Conservation (phyloP, 345 rosid species). For the Diplotaxis tenuifolia region DNA sequence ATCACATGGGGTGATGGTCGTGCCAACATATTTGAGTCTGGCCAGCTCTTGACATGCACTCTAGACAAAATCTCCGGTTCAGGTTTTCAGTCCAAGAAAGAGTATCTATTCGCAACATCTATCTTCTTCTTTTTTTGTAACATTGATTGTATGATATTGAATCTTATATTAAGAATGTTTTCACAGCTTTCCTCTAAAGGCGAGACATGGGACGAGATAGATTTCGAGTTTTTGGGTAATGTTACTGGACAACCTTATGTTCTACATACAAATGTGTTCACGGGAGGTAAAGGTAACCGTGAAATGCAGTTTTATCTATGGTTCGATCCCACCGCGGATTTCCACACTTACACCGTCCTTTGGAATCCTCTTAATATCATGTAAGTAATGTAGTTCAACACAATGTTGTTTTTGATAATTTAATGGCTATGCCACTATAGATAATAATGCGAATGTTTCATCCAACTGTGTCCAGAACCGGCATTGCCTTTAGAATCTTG, state of each 20-base stretch:
- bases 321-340: slow-evolving; percentile 76
- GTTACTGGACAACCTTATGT: slow-evolving; percentile 66
- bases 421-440: neutral
- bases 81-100: slow-evolving; percentile 61
- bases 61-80: slow-evolving; percentile 74
- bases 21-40: slow-evolving; percentile 50
- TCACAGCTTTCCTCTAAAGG: slow-evolving; percentile 57
- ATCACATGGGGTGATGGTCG: slow-evolving; percentile 68
- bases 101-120: slow-evolving; percentile 42
- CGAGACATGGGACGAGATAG: slow-evolving; percentile 68
- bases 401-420: neutral
- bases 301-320: slow-evolving; percentile 81
- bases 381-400: slow-evolving; percentile 38
- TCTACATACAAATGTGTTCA: slow-evolving; percentile 67
- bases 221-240: slow-evolving; percentile 78
- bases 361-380: slow-evolving; percentile 65
- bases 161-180: slow-evolving; percentile 1
- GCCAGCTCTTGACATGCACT: slow-evolving; percentile 52
- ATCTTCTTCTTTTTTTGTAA: neutral
- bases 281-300: slow-evolving; percentile 67
- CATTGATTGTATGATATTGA: neutral
- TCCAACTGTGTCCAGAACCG: neutral
- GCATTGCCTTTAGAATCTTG: neutral
- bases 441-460: neutral
- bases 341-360: slow-evolving; percentile 72